Percentiles rank a stretch among this genome's conserved stretches.
phyloP scores from a whole-genome alignment of 2,329 filamentous ascomycete genomes.

The Exophiala phaeomuriformis region DNA sequence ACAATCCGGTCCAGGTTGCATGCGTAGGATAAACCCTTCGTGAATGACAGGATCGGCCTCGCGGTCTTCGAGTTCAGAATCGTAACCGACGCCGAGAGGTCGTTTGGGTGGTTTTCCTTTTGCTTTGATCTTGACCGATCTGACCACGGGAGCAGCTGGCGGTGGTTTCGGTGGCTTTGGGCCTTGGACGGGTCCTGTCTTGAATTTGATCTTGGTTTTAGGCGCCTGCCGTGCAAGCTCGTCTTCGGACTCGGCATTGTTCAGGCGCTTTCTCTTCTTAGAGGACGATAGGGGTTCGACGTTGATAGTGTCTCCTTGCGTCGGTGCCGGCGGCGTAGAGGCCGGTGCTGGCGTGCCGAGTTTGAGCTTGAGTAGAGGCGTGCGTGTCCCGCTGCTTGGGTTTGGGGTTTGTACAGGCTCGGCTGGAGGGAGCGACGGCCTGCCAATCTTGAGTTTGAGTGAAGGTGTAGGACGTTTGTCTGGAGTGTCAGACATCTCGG shows the following conservation, averaged over 20 bases:
- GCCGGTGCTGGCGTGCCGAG: constrained; percentile 9
- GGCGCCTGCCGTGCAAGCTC: constrained; percentile 9
- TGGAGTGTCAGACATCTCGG: constrained; percentile 13
- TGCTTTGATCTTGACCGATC: constrained; percentile 53
- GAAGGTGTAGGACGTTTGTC: constrained; percentile 8
- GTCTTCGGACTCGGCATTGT: constrained; percentile 7
- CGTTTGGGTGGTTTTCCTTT: constrained; percentile 63
- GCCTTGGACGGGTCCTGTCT: constrained; percentile 21
- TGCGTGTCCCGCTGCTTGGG: constrained; percentile 16
- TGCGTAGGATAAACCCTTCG: constrained; percentile 81
- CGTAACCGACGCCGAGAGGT: constrained; percentile 80
- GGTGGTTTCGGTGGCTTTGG: constrained; percentile 2
- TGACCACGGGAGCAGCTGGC: constrained; percentile 24
- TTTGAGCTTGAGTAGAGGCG: constrained; percentile 27
- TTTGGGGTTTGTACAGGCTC: constrained; percentile 17
- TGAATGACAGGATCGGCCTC: constrained; percentile 84
- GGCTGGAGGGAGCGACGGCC: constrained; percentile 13
- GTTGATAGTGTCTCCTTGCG: constrained; percentile 9
- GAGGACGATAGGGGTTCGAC: constrained; percentile 28
- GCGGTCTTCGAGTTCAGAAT: constrained; percentile 74
- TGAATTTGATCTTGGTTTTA: constrained; percentile 34
- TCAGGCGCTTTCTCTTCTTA: constrained; percentile 26
- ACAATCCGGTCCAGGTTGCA: constrained; percentile 76
- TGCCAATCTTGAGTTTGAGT: constrained; percentile 29
- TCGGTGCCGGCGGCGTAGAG: constrained; percentile 20